Base-by-base conservation (phyloP, 1,284 basidiomycete species). In the Fistulina hepatica region DNA sequence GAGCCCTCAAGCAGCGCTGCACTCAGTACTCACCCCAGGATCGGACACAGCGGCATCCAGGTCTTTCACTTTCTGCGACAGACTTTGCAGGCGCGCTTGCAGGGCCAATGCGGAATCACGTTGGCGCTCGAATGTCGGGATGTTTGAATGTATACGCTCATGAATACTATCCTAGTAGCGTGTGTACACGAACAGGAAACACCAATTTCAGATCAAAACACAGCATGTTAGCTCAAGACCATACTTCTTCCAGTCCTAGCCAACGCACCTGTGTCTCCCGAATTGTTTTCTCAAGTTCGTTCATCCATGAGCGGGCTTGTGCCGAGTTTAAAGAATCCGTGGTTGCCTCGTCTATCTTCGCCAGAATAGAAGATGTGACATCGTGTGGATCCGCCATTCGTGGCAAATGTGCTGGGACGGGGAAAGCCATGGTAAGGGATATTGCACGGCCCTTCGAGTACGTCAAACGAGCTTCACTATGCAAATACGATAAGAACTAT, bases 261-360 rank as follows among this genome's bases (percentile, higher is more conserved):
- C 10, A 34, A 43, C 52, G 33, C 48, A 83, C 84, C 64, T 82
- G 79, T 6, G 80, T 82, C 16, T 64, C 59, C 22, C 60, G 57
- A 44, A 88, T 82, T 15, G 73, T 71, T 31, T 71, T 67, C 47
- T 85, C 73, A 17, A 88, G 64, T 52, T 86, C 81, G 1, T 57
- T 50, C 21, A 83, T 60, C 82, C 82, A 88, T 45, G 72, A 73
- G 19, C 69, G 61, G 10, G 77, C 77, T 31, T 78, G 52, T 16
- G 64, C 51, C 23, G 81, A 68, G 43, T 65, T 74, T 24, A 88
- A 55, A 2, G 73, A 62, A 45, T 73, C 63, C 40, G 60, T 56
- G 4, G 71, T 69, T 5, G 73, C 71, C 23, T 72, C 65, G 43
- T 81, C 77, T 33, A 88, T 67, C 54, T 74, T 80, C 31, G 69